Evolutionary conservation across 257 asterid genomes (phyloP).

Genomic region (Ligustrum vulgare): DNA sequence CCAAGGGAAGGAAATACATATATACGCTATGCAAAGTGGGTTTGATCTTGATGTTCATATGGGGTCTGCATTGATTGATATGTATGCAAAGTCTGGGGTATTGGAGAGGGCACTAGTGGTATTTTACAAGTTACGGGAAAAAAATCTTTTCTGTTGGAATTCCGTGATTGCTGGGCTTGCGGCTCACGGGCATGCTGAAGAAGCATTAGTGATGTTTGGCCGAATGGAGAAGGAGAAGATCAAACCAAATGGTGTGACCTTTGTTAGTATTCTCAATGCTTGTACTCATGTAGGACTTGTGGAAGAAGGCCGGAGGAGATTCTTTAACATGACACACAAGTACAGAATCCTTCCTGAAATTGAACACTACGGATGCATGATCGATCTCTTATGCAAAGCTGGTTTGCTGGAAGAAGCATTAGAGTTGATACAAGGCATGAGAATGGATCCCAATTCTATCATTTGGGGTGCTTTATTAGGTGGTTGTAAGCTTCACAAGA

Average conservation of each 20-base stretch:
- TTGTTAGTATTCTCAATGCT: constrained; percentile 66
- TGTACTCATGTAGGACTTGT: constrained; percentile 82
- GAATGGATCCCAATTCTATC: constrained; percentile 65
- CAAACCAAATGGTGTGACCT: constrained; percentile 68
- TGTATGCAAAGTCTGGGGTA: constrained; percentile 85
- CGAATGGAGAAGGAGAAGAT: constrained; percentile 59
- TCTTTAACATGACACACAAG: constrained; percentile 52
- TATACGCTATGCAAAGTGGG: constrained; percentile 37
- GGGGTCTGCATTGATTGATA: constrained; percentile 77
- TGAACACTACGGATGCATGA: constrained; percentile 88
- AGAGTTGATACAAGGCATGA: constrained; percentile 60
- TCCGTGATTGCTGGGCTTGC: constrained; percentile 84
- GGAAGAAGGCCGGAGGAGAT: constrained; percentile 59
- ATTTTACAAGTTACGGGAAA: constrained; percentile 61
- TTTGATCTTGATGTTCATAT: constrained; percentile 56
- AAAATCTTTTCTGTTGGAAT: constrained; percentile 77
- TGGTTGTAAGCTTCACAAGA: constrained; percentile 80
- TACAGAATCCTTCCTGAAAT: constrained; percentile 55
- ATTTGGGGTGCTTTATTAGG: constrained; percentile 77
- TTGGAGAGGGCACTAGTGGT: constrained; percentile 66
- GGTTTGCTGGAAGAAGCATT: constrained; percentile 82
- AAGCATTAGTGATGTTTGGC: constrained; percentile 55
- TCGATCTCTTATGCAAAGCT: constrained; percentile 71
- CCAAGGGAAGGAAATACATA: constrained; percentile 70
- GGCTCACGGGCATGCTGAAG: constrained; percentile 62